Evolutionary conservation across 73 alveolate genomes (phyloP).

Genomic region (Tetrahymena borealis): DNA sequence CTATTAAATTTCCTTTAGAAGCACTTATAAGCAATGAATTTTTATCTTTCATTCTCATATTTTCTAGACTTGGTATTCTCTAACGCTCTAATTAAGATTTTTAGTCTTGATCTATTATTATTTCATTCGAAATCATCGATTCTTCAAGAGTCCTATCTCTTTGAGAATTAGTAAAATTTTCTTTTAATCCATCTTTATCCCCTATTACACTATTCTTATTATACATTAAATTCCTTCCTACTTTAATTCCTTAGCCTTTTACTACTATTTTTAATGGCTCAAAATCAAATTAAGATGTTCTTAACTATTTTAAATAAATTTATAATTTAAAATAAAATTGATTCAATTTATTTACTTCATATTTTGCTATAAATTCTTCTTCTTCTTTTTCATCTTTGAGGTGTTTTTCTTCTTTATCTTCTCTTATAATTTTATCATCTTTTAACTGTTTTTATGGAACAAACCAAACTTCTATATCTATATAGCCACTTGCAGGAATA

Average conservation of each 20-base stretch:
- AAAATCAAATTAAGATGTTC: conserved; percentile 34
- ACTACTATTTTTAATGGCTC: conserved; percentile 26
- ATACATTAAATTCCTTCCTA: background rate
- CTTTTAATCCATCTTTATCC: background rate
- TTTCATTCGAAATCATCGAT: background rate
- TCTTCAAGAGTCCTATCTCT: background rate
- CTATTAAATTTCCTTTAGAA: background rate
- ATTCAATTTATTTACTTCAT: background rate
- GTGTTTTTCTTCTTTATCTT: conserved; percentile 35
- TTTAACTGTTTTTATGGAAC: conserved; percentile 43
- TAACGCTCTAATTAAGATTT: too few relatives aligned
- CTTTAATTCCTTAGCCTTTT: conserved; percentile 22
- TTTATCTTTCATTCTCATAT: background rate
- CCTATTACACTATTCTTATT: background rate
- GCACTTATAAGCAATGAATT: background rate
- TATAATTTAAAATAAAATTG: background rate
- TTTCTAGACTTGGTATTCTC: background rate
- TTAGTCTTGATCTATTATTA: background rate
- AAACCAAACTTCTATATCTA: conserved; percentile 60
- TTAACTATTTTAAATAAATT: background rate
- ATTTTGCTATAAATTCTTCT: conserved; percentile 13
- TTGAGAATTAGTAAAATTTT: background rate
- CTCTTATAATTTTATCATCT: background rate
- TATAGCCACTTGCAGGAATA: conserved; percentile 56
- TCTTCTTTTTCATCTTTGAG: conserved; percentile 83